phyloP scores from a whole-genome alignment of 73 alveolate species.

The Blepharisma stoltei region DNA sequence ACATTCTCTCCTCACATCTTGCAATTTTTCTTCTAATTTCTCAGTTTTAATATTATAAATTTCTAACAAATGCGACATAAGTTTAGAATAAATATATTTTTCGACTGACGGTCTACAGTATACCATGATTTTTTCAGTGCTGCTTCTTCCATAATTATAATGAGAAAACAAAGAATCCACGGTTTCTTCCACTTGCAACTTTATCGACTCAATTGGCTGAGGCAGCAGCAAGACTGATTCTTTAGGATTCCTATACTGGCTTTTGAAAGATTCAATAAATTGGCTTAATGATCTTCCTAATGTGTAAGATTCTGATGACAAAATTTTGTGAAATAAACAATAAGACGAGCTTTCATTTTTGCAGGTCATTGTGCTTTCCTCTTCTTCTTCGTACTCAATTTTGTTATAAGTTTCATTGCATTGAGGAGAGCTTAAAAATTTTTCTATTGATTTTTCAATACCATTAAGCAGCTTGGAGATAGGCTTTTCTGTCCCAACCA shows the following conservation, averaged over 20 bases:
- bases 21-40: neutral
- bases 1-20: neutral
- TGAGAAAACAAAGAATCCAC: conserved; percentile 10
- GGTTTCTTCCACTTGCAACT: neutral
- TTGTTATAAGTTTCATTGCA: too few species aligned
- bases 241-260: neutral
- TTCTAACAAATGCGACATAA: neutral
- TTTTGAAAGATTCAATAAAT: conserved; percentile 6
- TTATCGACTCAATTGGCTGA: conserved; percentile 13
- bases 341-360: conserved; percentile 33
- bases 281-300: conserved; percentile 13
- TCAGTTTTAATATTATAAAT: conserved; percentile 15
- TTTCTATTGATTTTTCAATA: too few species aligned
- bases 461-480: too few species aligned
- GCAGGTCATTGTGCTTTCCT: conserved; percentile 10
- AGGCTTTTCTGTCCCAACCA: too few species aligned
- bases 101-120: conserved; percentile 33
- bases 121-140: conserved; percentile 26
- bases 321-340: conserved; percentile 18
- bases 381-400: conserved; percentile 9
- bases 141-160: conserved; percentile 26
- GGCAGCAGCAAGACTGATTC: conserved; percentile 23
- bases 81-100: conserved; percentile 12
- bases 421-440: too few species aligned
- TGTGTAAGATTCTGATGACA: conserved; percentile 13